Conservation (phyloP, 345 rosid genomes). For the Zanthoxylum bungeanum region DNA sequence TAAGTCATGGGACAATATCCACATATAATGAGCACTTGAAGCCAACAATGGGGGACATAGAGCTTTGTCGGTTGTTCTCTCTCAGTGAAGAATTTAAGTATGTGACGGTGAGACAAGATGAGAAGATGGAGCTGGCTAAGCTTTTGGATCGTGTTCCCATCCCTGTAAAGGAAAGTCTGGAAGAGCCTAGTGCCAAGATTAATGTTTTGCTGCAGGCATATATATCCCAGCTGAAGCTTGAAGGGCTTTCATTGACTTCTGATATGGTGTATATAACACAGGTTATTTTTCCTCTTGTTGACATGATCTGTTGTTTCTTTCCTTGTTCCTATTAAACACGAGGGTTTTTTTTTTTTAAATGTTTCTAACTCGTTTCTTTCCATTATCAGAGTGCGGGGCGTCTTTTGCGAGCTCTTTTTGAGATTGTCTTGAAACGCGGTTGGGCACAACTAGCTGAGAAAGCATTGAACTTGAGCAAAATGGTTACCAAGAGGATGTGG, state of each 20-base stretch:
- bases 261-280: conserved; percentile 96
- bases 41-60: conserved; percentile 97
- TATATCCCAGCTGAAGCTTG: conserved; percentile 93
- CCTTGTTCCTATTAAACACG: neutral
- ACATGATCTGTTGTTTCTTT: neutral
- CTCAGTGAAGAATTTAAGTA: conserved; percentile 93
- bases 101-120: conserved; percentile 94
- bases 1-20: conserved; percentile 88
- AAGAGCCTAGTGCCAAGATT: conserved; percentile 95
- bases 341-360: conserved; percentile 5
- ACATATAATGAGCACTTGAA: conserved; percentile 91
- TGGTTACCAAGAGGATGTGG: conserved; percentile 97
- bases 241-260: conserved; percentile 89
- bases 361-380: conserved; percentile 9
- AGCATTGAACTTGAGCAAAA: conserved; percentile 85
- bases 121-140: conserved; percentile 97
- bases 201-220: conserved; percentile 94
- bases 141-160: conserved; percentile 91
- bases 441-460: conserved; percentile 96
- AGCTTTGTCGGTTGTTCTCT: conserved; percentile 80
- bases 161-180: conserved; percentile 91
- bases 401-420: conserved; percentile 87
- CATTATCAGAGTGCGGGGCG: conserved; percentile 79
- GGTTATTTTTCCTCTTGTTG: conserved; percentile 36
- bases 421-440: conserved; percentile 88